Base-by-base conservation (phyloP, 306 rosid genomes). In the Inga laurina region DNA sequence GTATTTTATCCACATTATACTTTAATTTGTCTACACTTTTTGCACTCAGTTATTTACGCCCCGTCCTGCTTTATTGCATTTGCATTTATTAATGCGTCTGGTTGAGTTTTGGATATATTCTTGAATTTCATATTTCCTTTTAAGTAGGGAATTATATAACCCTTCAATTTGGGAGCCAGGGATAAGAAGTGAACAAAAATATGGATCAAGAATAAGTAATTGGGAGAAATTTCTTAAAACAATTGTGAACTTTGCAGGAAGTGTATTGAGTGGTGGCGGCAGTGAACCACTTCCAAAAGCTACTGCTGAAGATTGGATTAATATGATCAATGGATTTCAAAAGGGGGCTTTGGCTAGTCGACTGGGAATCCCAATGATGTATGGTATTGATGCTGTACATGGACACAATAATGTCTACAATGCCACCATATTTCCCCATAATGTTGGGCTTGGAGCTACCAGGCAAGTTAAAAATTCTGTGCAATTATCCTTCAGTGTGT, bases 331-430 rank as follows among this genome's bases (percentile, higher is more conserved):
- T 81, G 94, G 74, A 72, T 92, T 84, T 82, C 99, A 96, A 87
- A 96, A 91, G 61, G 98, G 94, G 10, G 73, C 99, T 80, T 86
- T 94, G 11, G 82, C 90, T 41, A 93, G 91, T 77, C 94, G 98
- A 74, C 87, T 96, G 88, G 97, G 97, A 7, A 96, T 96, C 41
- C 99, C 99, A 27, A 96, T 96, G 98, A 89, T 96, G 21, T 96
- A 96, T 80, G 98, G 99, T 72, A 96, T 94, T 80, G 99, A 96
- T 87, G 99, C 99, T 79, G 94, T 95, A 80, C 99, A 95, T 85
- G 99, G 99, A 77, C 98, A 95, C 90, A 95, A 95, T 83, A 93
- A 92, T 82, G 99, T 95, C 70, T 93, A 88, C 62, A 95, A 95
- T 81, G 97, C 99, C 52, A 95, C 99, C 64, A 90, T 95, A 84